Conservation (phyloP, 805 yeast species). For the Maudiozyma barnettii region DNA sequence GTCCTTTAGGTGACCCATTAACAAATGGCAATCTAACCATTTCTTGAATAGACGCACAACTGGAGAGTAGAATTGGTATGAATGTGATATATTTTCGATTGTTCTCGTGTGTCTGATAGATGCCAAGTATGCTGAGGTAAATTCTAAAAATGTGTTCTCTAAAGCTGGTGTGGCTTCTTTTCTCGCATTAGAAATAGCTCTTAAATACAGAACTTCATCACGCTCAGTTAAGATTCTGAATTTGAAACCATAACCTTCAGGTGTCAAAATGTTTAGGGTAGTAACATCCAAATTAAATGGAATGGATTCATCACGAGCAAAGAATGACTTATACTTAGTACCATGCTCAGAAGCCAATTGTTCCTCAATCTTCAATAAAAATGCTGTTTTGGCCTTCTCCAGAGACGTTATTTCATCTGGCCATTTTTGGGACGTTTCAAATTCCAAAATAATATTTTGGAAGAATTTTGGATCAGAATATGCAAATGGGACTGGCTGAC, state of each 20-base stretch:
- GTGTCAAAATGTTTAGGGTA: slow-evolving; percentile 58
- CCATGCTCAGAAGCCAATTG: slow-evolving; percentile 36
- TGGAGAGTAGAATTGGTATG: slow-evolving; percentile 65
- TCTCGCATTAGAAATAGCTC: slow-evolving; percentile 59
- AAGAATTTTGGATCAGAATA: slow-evolving; percentile 65
- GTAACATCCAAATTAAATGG: slow-evolving; percentile 56
- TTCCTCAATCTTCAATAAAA: slow-evolving; percentile 60
- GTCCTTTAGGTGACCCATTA: slow-evolving; percentile 62
- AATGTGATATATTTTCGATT: slow-evolving; percentile 57
- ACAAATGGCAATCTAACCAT: slow-evolving; percentile 81
- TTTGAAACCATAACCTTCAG: slow-evolving; percentile 84
- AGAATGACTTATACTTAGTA: slow-evolving; percentile 45
- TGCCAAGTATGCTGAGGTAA: slow-evolving; percentile 54
- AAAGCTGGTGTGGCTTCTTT: slow-evolving; percentile 50
- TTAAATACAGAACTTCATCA: slow-evolving; percentile 63
- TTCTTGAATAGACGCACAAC: slow-evolving; percentile 76
- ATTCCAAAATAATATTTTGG: slow-evolving; percentile 73
- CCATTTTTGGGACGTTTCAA: slow-evolving; percentile 89
- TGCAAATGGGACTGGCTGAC: slow-evolving; percentile 78
- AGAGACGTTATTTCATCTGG: slow-evolving; percentile 82
- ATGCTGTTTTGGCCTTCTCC: slow-evolving; percentile 87
- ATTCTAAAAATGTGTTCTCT: slow-evolving; percentile 54
- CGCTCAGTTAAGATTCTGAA: slow-evolving; percentile 72
- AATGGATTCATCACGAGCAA: slow-evolving; percentile 58
- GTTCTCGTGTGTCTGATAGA: slow-evolving; percentile 75